Conservation (phyloP, 2,329 filamentous ascomycete species). For the Alternaria atra region DNA sequence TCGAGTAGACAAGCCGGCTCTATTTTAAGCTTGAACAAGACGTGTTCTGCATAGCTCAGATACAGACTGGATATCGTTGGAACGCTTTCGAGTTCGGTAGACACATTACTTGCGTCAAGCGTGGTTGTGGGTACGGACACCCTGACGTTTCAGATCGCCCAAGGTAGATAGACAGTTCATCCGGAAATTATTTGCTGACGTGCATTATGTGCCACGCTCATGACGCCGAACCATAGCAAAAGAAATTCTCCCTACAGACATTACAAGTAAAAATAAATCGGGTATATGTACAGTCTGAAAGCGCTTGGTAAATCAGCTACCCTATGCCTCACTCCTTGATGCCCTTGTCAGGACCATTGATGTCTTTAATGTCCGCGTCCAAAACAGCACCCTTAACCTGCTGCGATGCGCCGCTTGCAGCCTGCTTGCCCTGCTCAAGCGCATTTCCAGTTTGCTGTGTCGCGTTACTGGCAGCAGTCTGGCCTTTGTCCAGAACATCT, state of each 20-base stretch:
- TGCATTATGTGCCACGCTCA: background rate
- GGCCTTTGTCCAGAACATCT: conserved; percentile 35
- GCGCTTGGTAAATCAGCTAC: background rate
- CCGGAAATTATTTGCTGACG: conserved; percentile 1
- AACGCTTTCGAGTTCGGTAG: background rate
- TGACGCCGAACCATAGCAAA: background rate
- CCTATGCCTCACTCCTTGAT: conserved; percentile 23
- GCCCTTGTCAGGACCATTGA: conserved; percentile 24
- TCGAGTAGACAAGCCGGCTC: background rate
- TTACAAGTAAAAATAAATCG: conserved; percentile 10
- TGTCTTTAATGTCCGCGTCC: conserved; percentile 27
- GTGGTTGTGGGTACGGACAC: background rate
- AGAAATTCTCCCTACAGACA: background rate
- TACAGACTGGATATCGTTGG: background rate
- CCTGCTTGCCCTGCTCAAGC: conserved; percentile 36
- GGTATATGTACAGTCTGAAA: conserved; percentile 32
- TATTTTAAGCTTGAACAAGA: background rate
- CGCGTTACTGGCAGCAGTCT: conserved; percentile 22
- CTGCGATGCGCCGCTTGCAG: conserved; percentile 21
- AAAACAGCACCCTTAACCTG: conserved; percentile 30
- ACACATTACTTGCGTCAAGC: background rate
- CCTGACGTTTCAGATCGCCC: conserved; percentile 5
- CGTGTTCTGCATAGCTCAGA: background rate
- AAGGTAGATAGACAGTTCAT: conserved; percentile 3
- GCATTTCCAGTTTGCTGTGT: conserved; percentile 24